These are phyloP conservation scores for Ajuga chamaepitys DNA, from an alignment of 257 asterid species.

Conservation along the genomic window DNA sequence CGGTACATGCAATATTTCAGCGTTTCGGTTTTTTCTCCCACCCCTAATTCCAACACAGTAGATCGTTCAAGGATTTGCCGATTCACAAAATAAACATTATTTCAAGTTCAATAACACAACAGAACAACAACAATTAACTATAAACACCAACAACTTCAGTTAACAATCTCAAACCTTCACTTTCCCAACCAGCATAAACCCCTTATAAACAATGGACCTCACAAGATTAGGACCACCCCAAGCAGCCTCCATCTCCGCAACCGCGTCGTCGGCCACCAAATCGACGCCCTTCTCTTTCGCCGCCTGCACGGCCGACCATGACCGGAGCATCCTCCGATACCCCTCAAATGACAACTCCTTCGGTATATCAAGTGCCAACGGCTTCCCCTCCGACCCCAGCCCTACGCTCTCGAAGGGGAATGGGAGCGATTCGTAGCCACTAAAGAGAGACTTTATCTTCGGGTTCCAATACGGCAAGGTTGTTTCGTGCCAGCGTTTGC, in stretches of 20 bases:
- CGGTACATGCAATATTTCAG: too few species aligned
- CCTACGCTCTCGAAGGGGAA: conserved; percentile 29
- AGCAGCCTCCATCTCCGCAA: conserved; percentile 24
- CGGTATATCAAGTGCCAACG: conserved; percentile 15
- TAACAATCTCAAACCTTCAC: conserved; percentile 11
- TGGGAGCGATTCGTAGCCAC: conserved; percentile 13
- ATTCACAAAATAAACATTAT: too few species aligned
- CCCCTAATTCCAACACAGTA: too few species aligned
- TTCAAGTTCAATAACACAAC: background rate
- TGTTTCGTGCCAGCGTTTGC: background rate
- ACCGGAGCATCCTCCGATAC: conserved; percentile 12
- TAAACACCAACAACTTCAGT: background rate
- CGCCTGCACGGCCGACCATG: conserved; percentile 24
- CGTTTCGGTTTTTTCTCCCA: too few species aligned
- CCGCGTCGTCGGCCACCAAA: conserved; percentile 10
- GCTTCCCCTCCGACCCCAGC: conserved; percentile 21
- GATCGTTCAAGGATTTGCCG: too few species aligned
- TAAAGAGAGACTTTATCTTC: background rate
- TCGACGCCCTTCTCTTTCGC: conserved; percentile 30
- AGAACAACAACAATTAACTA: background rate
- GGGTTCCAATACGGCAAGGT: conserved; percentile 22
- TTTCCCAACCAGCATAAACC: conserved; percentile 19
- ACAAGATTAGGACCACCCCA: conserved; percentile 27
- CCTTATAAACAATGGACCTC: conserved; percentile 16
- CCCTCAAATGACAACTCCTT: conserved; percentile 21